Percentiles rank a stretch among this genome's conserved stretches.
These are phyloP conservation scores for Vigna nakashimae DNA, from an alignment of 306 rosid species.

Conservation along the genomic window DNA sequence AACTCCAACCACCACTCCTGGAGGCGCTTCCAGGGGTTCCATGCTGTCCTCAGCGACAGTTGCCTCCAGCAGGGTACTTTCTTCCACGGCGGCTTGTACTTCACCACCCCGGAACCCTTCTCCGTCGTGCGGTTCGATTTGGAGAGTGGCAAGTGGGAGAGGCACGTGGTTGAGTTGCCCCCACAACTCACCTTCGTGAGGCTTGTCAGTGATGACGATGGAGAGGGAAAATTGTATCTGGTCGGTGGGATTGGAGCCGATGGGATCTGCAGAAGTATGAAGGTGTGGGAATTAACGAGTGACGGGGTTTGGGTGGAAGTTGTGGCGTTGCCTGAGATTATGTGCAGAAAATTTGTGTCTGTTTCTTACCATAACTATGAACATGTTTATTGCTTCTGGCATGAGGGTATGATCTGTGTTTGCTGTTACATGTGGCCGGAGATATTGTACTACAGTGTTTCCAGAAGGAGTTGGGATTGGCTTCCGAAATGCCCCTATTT, in stretches of 20 bases:
- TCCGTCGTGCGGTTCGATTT: not conserved
- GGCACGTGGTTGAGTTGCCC: not conserved
- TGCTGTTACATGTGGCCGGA: conserved; percentile 26
- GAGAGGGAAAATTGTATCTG: not conserved
- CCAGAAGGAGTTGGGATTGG: not conserved
- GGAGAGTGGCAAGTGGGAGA: conserved; percentile 25
- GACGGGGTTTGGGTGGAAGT: conserved; percentile 17
- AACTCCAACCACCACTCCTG: not conserved
- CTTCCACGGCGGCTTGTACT: not conserved
- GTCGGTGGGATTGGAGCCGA: conserved; percentile 14
- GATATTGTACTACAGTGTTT: not conserved
- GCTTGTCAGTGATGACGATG: not conserved
- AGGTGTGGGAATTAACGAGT: not conserved
- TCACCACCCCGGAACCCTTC: conserved; percentile 20
- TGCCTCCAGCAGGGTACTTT: not conserved
- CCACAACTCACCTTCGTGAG: conserved; percentile 2
- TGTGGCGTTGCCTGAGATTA: not conserved
- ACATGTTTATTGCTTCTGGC: conserved; percentile 26
- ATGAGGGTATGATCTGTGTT: not conserved
- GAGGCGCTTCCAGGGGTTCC: not conserved
- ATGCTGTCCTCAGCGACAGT: not conserved
- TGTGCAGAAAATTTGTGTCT: not conserved
- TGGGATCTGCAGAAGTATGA: conserved; percentile 12
- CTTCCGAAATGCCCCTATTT: conserved; percentile 26
- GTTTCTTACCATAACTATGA: conserved; percentile 26